phyloP scores from a whole-genome alignment of 2,329 filamentous ascomycete species.

The Plenodomus lindquistii region DNA sequence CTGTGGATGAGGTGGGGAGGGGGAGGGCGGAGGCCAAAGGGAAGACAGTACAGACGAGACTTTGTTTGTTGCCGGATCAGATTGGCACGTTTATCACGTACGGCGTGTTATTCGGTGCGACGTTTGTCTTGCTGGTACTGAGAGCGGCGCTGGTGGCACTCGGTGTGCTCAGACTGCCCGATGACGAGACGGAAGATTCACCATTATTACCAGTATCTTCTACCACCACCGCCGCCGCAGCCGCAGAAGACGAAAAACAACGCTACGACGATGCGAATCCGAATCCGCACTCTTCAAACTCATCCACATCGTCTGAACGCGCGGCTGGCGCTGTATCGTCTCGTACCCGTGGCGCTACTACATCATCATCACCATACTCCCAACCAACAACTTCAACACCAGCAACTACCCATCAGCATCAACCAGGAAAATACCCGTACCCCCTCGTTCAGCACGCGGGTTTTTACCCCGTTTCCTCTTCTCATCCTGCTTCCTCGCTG shows the following conservation, averaged over 20 bases:
- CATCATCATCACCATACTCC: conserved; percentile 23
- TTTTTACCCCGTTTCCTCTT: conserved; percentile 45
- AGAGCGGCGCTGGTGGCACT: conserved; percentile 48
- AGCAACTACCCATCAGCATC: neutral
- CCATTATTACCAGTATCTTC: conserved; percentile 26
- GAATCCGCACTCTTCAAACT: conserved; percentile 36
- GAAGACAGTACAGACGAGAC: conserved; percentile 78
- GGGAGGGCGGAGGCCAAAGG: conserved; percentile 44
- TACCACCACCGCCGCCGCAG: conserved; percentile 23
- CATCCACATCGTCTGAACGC: conserved; percentile 32
- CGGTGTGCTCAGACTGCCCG: conserved; percentile 15
- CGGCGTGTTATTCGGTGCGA: conserved; percentile 62
- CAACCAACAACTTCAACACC: no score
- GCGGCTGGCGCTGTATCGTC: conserved; percentile 34
- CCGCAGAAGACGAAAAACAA: conserved; percentile 30
- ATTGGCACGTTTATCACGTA: conserved; percentile 83
- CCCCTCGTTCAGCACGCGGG: conserved; percentile 50
- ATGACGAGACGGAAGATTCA: conserved; percentile 2
- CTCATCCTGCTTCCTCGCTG: no score
- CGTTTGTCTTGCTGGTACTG: conserved; percentile 52
- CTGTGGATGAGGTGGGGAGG: conserved; percentile 63
- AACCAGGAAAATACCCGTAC: conserved; percentile 26
- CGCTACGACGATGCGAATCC: conserved; percentile 3
- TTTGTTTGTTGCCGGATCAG: conserved; percentile 90
- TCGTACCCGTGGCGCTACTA: conserved; percentile 44